These are phyloP conservation scores for Cercospora sp. DNA, from an alignment of 2,329 filamentous ascomycete species.

Conservation along the genomic window DNA sequence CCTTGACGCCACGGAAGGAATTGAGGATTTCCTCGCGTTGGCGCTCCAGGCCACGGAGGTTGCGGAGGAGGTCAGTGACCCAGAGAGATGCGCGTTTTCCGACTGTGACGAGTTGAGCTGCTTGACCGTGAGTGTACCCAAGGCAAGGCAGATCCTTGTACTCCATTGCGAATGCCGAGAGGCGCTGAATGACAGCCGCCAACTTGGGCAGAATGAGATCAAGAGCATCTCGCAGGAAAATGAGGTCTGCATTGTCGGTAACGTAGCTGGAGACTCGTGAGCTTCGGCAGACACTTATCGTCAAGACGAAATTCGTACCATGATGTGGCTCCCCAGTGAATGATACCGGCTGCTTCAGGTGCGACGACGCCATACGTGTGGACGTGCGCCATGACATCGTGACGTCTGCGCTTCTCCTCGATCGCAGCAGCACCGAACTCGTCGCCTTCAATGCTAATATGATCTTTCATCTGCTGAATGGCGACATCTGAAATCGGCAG, in stretches of 20 bases:
- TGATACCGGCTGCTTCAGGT: conserved; percentile 77
- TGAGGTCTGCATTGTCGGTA: conserved; percentile 76
- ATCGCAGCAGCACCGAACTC: conserved; percentile 51
- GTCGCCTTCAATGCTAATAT: conserved; percentile 48
- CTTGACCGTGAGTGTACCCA: conserved; percentile 73
- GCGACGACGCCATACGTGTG: conserved; percentile 68
- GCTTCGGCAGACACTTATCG: neutral
- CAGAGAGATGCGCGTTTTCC: conserved; percentile 70
- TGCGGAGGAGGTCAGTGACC: conserved; percentile 74
- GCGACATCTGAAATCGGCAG: conserved; percentile 70
- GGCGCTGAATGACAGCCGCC: conserved; percentile 74
- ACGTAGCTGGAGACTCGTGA: conserved; percentile 46
- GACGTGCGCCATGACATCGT: conserved; percentile 58
- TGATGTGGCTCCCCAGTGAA: conserved; percentile 71
- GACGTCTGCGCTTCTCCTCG: conserved; percentile 50
- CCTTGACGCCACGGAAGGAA: conserved; percentile 71
- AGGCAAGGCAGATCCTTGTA: conserved; percentile 73
- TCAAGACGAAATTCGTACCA: conserved; percentile 37
- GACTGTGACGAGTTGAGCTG: conserved; percentile 58
- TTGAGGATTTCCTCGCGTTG: conserved; percentile 62
- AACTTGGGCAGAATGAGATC: conserved; percentile 76
- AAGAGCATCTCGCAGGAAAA: conserved; percentile 72
- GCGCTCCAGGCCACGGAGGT: conserved; percentile 70
- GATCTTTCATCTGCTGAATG: conserved; percentile 48
- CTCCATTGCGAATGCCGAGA: conserved; percentile 69